Base-by-base conservation (phyloP, 371 early-diverging fungal genomes). In the Coemansia sp. region DNA sequence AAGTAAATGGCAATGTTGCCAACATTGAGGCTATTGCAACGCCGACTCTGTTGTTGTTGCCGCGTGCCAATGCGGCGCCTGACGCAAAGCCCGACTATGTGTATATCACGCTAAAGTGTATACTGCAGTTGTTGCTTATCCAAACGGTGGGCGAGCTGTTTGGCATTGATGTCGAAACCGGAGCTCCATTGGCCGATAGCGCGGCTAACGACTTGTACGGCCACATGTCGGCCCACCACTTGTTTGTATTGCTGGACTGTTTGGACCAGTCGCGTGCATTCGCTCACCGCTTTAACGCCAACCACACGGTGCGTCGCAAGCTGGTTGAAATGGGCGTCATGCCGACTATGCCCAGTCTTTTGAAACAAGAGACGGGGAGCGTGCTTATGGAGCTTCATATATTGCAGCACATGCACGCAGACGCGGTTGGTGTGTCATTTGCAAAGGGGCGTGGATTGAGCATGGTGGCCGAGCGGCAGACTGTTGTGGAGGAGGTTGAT, bases 241-340 rank as follows among this genome's bases (percentile, higher is more conserved):
- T 87, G 55, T 80, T 86, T 34, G 59, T 72, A 1, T 66, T 90
- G 8, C 59, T 93, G 68, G 90, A 87, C 67, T 89, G 92, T 55
- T 82, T 97, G 27, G 91, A 92, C 39, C 76, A 84, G 63, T 91
- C 92, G 14, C 93, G 92, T 76, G 82, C 84, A 22, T 92, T 94
- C 82, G 95, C 97, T 2, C 83, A 84, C 52, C 78, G 83, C 13
- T 95, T 95, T 66, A 95, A 97, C 76, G 81, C 74, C 26, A 87
- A 93, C 67, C 86, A 85, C 74, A 87, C 89, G 47, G 83, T 95
- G 47, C 83, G 95, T 10, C 85, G 90, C 80, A 89, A 90, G 0
- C 72, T 96, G 27, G 91, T 90, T 80, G 83, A 86, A 77, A 82
- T 86, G 85, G 94, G 95, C 7, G 89, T 92, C 51, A 93, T 94